Evolutionary conservation across 495 filamentous ascomycete genomes (phyloP), one percentile per base, ranked within the genome.

Genomic region (Apiosordaria backusii): DNA sequence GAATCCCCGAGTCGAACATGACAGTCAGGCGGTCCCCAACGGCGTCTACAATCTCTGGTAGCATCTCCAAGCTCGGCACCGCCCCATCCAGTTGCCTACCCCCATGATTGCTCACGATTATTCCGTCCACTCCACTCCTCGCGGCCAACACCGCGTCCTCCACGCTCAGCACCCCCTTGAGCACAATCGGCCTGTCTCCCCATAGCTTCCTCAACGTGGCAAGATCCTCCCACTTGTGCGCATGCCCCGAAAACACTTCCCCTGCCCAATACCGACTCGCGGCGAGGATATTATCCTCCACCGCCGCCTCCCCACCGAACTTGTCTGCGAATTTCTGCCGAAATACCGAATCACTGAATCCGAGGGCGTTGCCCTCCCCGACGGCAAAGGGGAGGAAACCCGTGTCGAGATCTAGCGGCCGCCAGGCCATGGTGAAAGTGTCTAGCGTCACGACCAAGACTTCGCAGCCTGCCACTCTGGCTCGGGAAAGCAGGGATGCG

Each of bases 401-500:
- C 27, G 83, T 82, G 68, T 90, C 88, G 24, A 91, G 78, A 72
- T 91, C 88, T 1, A 77, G 79, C 0, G 87, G 89, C 57, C 88
- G 79, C 88, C 86, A 89, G 15, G 80, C 77, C 35, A 89, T 74
- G 9, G 77, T 78, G 61, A 79, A 86, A 0, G 85, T 88, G 73
- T 90, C 88, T 0, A 90, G 78, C 1, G 88, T 90, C 0, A 90
- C 82, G 53, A 89, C 79, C 5, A 89, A 74, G 16, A 82, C 85
- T 19, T 73, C 74, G 72, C 79, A 89, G 0, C 86, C 86, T 15
- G 78, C 72, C n/a, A 80, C 79, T 61, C 85, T 85, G 1, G 88
- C 89, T 23, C 89, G 84, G n/a, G 78, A 75, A 50, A 91, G 78
- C 40, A 90, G 73, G 3, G 85, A 85, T 0, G 81, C 66, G 0